phyloP scores from a whole-genome alignment of 495 filamentous ascomycete species.

The Aspergillus ostianus region DNA sequence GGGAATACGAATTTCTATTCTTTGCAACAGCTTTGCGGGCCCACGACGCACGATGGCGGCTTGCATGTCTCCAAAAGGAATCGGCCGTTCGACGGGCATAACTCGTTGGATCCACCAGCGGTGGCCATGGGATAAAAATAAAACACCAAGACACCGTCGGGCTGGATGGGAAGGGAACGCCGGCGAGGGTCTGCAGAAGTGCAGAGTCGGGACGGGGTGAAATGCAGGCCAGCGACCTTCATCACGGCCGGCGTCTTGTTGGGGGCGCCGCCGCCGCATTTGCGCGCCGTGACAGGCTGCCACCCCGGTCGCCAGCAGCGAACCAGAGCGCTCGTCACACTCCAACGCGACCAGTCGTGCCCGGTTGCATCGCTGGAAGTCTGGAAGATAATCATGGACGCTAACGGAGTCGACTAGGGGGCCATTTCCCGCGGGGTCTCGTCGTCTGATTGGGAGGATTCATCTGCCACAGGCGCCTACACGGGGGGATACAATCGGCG shows the following conservation, averaged over 20 bases:
- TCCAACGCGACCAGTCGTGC: not conserved
- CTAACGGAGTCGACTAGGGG: no score
- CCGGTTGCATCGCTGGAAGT: constrained; percentile 1
- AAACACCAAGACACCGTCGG: constrained; percentile 12
- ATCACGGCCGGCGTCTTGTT: constrained; percentile 25
- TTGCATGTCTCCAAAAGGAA: constrained; percentile 16
- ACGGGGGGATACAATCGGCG: not conserved
- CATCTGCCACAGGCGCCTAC: not conserved
- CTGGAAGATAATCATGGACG: not conserved
- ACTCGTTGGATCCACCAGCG: constrained; percentile 16
- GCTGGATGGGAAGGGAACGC: not conserved
- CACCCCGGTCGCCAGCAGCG: not conserved
- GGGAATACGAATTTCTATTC: constrained; percentile 28
- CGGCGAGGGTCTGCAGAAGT: not conserved
- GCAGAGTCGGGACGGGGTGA: constrained; percentile 5
- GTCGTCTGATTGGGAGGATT: not conserved
- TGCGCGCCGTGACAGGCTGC: not conserved
- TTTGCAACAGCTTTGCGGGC: constrained; percentile 27
- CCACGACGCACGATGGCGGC: constrained; percentile 22
- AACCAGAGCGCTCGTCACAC: constrained; percentile 19
- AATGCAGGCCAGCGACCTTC: constrained; percentile 19
- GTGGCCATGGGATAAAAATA: constrained; percentile 30
- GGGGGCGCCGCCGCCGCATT: constrained; percentile 8
- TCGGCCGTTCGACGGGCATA: constrained; percentile 14
- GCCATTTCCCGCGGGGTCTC: not conserved